Evolutionary conservation across 2,329 filamentous ascomycete species (phyloP), one percentile per base, ranked within the genome.

Genomic region (Exophiala oligosperma): DNA sequence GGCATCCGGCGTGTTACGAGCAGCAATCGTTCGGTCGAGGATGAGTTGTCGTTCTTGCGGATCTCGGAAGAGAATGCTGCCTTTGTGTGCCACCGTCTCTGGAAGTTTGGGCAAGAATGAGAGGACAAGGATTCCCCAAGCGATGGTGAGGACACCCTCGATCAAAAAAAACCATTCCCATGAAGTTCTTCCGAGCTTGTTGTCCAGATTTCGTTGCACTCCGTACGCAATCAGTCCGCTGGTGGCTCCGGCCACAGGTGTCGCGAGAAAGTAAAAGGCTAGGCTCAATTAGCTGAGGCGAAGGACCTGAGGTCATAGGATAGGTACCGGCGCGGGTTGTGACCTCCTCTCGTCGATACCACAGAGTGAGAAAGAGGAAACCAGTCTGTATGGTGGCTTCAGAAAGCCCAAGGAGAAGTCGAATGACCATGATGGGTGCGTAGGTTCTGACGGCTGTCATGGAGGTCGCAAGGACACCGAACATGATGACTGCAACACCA

Each of bases 91-190:
- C n/a, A 57, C 12, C 6, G 14, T 29, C 12, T 57, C 54, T 2
- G 88, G 87, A 62, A 88, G 87, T 67, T 89, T 83, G 0, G 87
- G 87, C 8, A 91, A 74, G 28, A 89, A 71, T 62, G 83, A 84
- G 66, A 79, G 79, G 1, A 84, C 77, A 0, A 70, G 65, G 4
- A 84, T 68, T 8, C 87, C 86, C 29, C 90, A 77, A 3, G 74
- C 75, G 17, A 90, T 71, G 1, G 87, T 90, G 57, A 87, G 79
- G 11, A 79, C 76, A 21, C 88, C 88, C 70, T 91, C 87, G 37
- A 90, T 84, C 56, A 90, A 84, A 73, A 89, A 89, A 0, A 89
- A 73, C 82, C 83, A 87, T 12, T 84, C 77, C 72, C 70, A 91
- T 1, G 86, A 84, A 1, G 77, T 71, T 1, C 87, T 72, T 0